A percentile compares a stretch with the other conserved stretches of the same genome.
These are phyloP conservation scores for Piper longum DNA, from an alignment of 164 flowering plant species.

Conservation along the genomic window DNA sequence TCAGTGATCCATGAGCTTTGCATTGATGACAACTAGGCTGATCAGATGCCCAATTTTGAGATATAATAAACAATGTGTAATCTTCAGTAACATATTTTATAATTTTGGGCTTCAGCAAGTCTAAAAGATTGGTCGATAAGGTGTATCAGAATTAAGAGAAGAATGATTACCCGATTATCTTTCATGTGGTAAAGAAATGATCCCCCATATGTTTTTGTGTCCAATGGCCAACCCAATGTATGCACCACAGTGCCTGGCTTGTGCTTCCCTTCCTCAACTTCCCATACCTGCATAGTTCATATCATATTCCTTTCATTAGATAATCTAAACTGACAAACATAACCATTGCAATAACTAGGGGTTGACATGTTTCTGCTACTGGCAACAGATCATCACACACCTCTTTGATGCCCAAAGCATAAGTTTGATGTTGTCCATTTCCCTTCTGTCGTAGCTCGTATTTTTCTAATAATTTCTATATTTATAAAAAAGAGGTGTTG, in stretches of 20 bases:
- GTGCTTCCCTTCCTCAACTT: constrained; percentile 67
- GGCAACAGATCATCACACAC: constrained; percentile 14
- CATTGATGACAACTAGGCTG: background rate
- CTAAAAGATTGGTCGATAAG: too few relatives aligned
- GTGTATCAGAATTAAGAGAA: too few relatives aligned
- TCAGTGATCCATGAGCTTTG: too few relatives aligned
- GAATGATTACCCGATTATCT: constrained; percentile 53
- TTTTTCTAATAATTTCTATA: constrained; percentile 54
- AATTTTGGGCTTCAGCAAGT: too few relatives aligned
- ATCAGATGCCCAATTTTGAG: background rate
- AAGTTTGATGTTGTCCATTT: constrained; percentile 84
- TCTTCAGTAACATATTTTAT: background rate
- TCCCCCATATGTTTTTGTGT: constrained; percentile 87
- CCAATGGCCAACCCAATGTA: constrained; percentile 96
- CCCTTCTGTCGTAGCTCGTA: constrained; percentile 60
- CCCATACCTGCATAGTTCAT: constrained; percentile 70
- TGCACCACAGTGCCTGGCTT: constrained; percentile 78
- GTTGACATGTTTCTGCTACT: too few relatives aligned
- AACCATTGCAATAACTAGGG: too few relatives aligned
- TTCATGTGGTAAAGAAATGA: constrained; percentile 96
- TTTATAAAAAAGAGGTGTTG: constrained; percentile 2
- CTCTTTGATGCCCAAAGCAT: constrained; percentile 97
- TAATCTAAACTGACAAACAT: background rate
- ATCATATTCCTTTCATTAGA: background rate
- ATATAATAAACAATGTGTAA: background rate